These are phyloP conservation scores for Naganishia sp. DNA, from an alignment of 1,284 basidiomycete species.

Conservation along the genomic window DNA sequence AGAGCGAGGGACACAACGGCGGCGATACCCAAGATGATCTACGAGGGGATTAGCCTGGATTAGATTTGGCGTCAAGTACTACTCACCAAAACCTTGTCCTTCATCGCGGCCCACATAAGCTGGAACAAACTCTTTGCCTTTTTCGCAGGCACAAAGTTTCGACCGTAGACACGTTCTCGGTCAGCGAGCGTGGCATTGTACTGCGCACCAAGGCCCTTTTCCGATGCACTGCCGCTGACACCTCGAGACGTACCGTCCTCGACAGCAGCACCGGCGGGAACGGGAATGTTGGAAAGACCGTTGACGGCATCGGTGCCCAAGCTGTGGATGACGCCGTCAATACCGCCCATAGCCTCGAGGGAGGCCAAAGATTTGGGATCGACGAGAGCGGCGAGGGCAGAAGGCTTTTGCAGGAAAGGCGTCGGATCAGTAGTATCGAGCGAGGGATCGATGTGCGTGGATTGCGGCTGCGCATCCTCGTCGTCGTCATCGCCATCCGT, in stretches of 20 bases:
- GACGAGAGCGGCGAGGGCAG: slow-evolving; percentile 77
- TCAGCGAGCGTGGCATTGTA: slow-evolving; percentile 64
- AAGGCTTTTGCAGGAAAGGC: slow-evolving; percentile 72
- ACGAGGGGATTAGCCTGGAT: slow-evolving; percentile 32
- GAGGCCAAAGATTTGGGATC: slow-evolving; percentile 71
- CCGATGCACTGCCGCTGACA: slow-evolving; percentile 33
- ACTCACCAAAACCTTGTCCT: slow-evolving; percentile 87
- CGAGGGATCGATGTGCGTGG: slow-evolving; percentile 49
- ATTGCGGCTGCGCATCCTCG: neutral
- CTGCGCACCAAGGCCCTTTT: slow-evolving; percentile 54
- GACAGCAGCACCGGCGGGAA: slow-evolving; percentile 33
- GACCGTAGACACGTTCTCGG: slow-evolving; percentile 74
- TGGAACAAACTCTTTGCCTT: slow-evolving; percentile 75
- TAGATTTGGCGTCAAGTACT: neutral
- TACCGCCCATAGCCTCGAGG: slow-evolving; percentile 74
- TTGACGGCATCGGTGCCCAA: slow-evolving; percentile 69
- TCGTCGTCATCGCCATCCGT: slow-evolving; percentile 24
- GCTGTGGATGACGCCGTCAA: slow-evolving; percentile 66
- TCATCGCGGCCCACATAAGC: slow-evolving; percentile 91
- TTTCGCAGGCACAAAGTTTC: slow-evolving; percentile 76
- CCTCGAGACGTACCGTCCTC: slow-evolving; percentile 33
- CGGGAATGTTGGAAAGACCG: slow-evolving; percentile 55
- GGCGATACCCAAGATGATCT: slow-evolving; percentile 86
- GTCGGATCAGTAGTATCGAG: slow-evolving; percentile 68
- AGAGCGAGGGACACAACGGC: slow-evolving; percentile 91